Evolutionary conservation across 108 stramenopile genomes (phyloP).

Genomic region (Schizochytrium sp.): DNA sequence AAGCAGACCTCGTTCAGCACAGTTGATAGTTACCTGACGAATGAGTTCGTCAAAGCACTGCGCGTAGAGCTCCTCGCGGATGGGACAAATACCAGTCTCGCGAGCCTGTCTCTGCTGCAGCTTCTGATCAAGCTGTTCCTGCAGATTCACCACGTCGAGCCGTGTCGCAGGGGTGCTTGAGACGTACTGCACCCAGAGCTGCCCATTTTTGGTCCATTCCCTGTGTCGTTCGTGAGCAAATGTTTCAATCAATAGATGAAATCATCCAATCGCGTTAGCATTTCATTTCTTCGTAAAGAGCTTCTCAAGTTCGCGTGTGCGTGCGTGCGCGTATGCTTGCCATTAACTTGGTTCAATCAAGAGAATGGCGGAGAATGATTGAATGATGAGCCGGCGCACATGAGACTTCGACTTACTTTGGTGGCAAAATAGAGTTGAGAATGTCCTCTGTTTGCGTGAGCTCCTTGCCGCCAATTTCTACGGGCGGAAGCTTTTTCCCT

Average conservation of each 20-base stretch:
- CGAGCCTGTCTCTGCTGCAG: slow-evolving; percentile 60
- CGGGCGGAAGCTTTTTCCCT: slow-evolving; percentile 25
- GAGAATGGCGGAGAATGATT: no score
- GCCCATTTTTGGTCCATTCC: slow-evolving; percentile 61
- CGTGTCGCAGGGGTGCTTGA: slow-evolving; percentile 56
- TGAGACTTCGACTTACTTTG: slow-evolving; percentile 25
- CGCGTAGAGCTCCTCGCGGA: slow-evolving; percentile 59
- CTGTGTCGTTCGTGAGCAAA: slow-evolving; percentile 1
- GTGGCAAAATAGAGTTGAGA: slow-evolving; percentile 56
- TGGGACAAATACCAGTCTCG: slow-evolving; percentile 61
- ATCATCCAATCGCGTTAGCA: background rate
- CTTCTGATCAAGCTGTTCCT: slow-evolving; percentile 54
- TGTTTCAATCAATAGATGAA: background rate
- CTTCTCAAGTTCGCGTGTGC: no score
- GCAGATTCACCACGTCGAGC: slow-evolving; percentile 57
- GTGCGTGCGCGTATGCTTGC: background rate
- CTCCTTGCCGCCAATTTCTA: slow-evolving; percentile 17
- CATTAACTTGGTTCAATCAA: no score
- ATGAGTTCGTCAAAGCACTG: slow-evolving; percentile 64
- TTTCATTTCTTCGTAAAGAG: background rate
- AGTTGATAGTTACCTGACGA: slow-evolving; percentile 60
- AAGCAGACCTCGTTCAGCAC: slow-evolving; percentile 55
- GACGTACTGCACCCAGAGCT: slow-evolving; percentile 64
- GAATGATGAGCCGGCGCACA: no score
- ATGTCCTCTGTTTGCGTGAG: slow-evolving; percentile 58